These are phyloP conservation scores for Yarrowia divulgata DNA, from an alignment of 805 yeast species.

Conservation along the genomic window DNA sequence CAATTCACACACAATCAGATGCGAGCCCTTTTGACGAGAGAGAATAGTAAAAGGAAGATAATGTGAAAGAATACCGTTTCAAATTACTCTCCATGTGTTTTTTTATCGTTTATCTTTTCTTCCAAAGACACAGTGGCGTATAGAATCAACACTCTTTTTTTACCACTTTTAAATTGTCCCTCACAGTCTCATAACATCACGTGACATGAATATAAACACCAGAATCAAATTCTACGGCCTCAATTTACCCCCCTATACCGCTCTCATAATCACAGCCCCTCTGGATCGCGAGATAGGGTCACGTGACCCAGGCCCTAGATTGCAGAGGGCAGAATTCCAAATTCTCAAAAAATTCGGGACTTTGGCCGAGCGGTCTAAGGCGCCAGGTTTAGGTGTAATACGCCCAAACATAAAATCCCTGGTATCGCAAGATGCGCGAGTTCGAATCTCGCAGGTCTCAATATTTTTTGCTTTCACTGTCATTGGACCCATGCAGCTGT, in stretches of 20 bases:
- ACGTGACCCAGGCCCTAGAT: neutral
- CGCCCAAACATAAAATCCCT: constrained; percentile 35
- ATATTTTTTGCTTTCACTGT: neutral
- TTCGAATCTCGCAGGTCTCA: constrained; percentile 40
- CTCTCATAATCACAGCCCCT: too few species aligned
- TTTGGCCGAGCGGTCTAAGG: constrained; percentile 41
- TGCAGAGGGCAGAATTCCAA: neutral
- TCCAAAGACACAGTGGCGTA: too few species aligned
- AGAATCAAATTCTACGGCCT: neutral
- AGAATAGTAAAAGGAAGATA: too few species aligned
- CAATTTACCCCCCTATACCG: neutral
- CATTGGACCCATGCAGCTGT: neutral
- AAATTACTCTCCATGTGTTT: too few species aligned
- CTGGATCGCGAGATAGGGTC: neutral
- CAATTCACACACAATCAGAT: too few species aligned
- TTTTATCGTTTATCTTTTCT: too few species aligned
- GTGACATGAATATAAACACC: neutral
- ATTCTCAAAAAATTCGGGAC: constrained; percentile 16
- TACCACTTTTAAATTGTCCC: neutral
- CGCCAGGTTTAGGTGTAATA: constrained; percentile 40
- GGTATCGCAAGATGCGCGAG: constrained; percentile 40
- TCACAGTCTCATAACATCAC: neutral
- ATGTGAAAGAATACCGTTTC: too few species aligned
- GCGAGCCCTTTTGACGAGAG: too few species aligned
- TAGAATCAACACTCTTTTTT: neutral